Evolutionary conservation across 1,284 basidiomycete genomes (phyloP).

Genomic region (Cutaneotrichosporon cavernicola): DNA sequence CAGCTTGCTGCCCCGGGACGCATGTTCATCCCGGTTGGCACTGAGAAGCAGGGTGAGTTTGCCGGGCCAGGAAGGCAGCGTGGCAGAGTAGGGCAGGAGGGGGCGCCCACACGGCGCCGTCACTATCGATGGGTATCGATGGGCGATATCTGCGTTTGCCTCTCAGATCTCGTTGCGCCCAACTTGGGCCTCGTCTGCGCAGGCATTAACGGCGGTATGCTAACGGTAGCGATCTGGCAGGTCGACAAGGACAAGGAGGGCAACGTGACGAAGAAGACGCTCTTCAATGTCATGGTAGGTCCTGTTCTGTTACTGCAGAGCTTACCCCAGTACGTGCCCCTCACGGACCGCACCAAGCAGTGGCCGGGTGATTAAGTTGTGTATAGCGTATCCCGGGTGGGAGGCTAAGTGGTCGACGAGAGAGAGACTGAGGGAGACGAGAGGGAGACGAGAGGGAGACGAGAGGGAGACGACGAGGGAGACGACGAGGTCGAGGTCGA

Average conservation of each 20-base stretch:
- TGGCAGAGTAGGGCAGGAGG: no score
- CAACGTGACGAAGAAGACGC: conserved; percentile 62
- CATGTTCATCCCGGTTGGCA: conserved; percentile 92
- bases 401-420: not conserved
- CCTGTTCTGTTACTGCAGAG: not conserved
- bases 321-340: conserved; percentile 53
- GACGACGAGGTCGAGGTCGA: not conserved
- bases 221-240: conserved; percentile 64
- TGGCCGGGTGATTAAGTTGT: conserved; percentile 24
- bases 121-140: not conserved
- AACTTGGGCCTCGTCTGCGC: not conserved
- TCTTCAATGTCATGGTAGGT: conserved; percentile 80
- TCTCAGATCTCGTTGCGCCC: not conserved
- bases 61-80: not conserved
- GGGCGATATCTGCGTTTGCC: not conserved
- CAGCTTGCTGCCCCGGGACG: conserved; percentile 80
- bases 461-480: no score
- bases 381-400: not conserved
- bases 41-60: conserved; percentile 48
- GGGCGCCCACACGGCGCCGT: no score
- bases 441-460: no score
- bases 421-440: not conserved
- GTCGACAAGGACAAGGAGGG: conserved; percentile 79
- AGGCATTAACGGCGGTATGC: no score
- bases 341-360: conserved; percentile 52